phyloP scores from a whole-genome alignment of 1,284 basidiomycete species.

The Peniophora sp. region DNA sequence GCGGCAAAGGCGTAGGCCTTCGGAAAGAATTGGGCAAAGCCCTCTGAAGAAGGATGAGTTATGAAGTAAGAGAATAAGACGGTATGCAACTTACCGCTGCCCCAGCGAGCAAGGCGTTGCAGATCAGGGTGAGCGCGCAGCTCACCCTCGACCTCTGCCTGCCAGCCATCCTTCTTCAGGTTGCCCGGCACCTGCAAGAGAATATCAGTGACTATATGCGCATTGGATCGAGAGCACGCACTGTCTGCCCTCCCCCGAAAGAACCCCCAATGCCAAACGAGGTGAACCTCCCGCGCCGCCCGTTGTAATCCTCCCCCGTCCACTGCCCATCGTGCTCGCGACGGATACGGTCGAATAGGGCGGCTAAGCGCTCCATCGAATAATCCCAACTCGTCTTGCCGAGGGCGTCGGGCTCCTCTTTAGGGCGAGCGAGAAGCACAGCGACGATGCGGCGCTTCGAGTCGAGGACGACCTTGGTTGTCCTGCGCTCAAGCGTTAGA shows the following conservation, averaged over 20 bases:
- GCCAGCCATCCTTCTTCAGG: not conserved
- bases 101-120: constrained; percentile 1
- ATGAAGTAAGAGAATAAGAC: not conserved
- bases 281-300: no score
- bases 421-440: no score
- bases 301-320: no score
- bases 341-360: no score
- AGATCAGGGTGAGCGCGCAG: not conserved
- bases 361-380: no score
- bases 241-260: constrained; percentile 1
- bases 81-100: not conserved
- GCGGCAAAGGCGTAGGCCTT: not conserved
- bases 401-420: no score
- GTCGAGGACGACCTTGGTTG: no score
- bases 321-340: no score
- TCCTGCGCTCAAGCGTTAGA: no score
- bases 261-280: not conserved
- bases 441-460: no score
- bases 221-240: not conserved
- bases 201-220: not conserved
- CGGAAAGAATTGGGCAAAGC: constrained; percentile 1
- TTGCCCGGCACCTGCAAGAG: not conserved
- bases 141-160: not conserved
- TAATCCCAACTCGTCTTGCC: no score
- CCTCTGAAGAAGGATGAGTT: not conserved